These are phyloP conservation scores for Yamadazyma nakazawae DNA, from an alignment of 805 yeast species.

Conservation along the genomic window DNA sequence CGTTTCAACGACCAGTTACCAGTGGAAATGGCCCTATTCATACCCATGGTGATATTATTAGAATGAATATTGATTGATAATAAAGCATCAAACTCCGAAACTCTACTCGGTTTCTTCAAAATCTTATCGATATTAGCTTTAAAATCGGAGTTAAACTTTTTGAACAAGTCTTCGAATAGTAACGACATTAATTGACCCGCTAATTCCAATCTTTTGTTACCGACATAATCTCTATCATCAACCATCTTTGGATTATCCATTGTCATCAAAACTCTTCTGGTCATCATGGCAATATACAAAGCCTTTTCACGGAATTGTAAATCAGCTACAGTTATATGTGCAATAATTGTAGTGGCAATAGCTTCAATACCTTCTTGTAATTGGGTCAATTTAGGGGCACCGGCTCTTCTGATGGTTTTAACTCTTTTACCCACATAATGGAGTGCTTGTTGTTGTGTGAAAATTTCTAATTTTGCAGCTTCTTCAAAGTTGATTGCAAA, in stretches of 20 bases:
- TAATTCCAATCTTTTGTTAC: slow-evolving; percentile 92
- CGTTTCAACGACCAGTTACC: slow-evolving; percentile 99
- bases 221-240: slow-evolving; percentile 98
- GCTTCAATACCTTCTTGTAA: slow-evolving; percentile 97
- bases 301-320: slow-evolving; percentile 93
- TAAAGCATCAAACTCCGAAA: slow-evolving; percentile 92
- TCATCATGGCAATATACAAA: slow-evolving; percentile 90
- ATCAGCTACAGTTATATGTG: slow-evolving; percentile 83
- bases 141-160: slow-evolving; percentile 92
- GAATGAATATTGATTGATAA: slow-evolving; percentile 87
- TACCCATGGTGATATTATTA: slow-evolving; percentile 87
- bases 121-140: slow-evolving; percentile 93
- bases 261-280: slow-evolving; percentile 93
- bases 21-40: slow-evolving; percentile 94
- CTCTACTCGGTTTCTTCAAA: slow-evolving; percentile 88
- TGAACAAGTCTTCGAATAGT: slow-evolving; percentile 93
- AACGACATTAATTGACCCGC: slow-evolving; percentile 97
- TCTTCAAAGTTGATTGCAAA: slow-evolving; percentile 94
- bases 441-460: slow-evolving; percentile 91
- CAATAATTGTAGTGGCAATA: slow-evolving; percentile 91
- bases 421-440: slow-evolving; percentile 89
- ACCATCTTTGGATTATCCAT: slow-evolving; percentile 92
- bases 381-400: slow-evolving; percentile 72
- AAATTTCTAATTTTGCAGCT: slow-evolving; percentile 78
- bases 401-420: slow-evolving; percentile 84